Base-by-base conservation (phyloP, 1,284 basidiomycete species). In the Fomitiporia mediterranea region DNA sequence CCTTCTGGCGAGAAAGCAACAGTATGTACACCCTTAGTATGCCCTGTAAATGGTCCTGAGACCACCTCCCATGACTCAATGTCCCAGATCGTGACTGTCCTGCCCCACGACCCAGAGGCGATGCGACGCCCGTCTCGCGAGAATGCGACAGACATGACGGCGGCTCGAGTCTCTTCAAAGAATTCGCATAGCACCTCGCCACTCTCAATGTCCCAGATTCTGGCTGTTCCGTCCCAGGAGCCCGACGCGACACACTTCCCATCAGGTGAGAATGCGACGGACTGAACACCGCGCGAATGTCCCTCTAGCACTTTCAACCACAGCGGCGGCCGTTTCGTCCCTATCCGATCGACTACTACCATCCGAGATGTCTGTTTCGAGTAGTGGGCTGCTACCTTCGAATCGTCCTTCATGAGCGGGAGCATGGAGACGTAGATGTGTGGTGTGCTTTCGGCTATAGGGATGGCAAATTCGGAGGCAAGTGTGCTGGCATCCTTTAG, bases 401-500 rank as follows among this genome's bases (percentile, higher is more conserved):
- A 51, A 39, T 51, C 50, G 2, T 37, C 50, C 1, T 8, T 39
- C n/a, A 19, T 15, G 11, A 51, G 34, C 21, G 34, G 30, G 8
- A 51, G 15, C 0, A 30, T 17, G n/a, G 34, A 38, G 7, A 30
- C n/a, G 21, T 51, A 51, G 3, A 51, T 40, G 11, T 51, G 50
- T 17, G 50, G 50, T 8, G 23, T 23, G 35, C 50, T 51, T 39
- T 21, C n/a, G 2, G 50, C 39, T 2, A 51, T 51, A 17, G 50
- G 35, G 1, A 1, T 25, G 23, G 35, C 19, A 39, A 51, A 51
- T 6, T 39, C 35, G 23, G n/a, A 39, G 32, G 50, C 35, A 2
- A 39, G 50, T 13, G 35, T 38, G 13, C 40, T 21, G 4, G 35
- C 50, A 13, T 35, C 50, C 25, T 37, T 17, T n/a, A 51, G 6